Conservation (phyloP, 148 eudicot species). For the Drosera capensis region DNA sequence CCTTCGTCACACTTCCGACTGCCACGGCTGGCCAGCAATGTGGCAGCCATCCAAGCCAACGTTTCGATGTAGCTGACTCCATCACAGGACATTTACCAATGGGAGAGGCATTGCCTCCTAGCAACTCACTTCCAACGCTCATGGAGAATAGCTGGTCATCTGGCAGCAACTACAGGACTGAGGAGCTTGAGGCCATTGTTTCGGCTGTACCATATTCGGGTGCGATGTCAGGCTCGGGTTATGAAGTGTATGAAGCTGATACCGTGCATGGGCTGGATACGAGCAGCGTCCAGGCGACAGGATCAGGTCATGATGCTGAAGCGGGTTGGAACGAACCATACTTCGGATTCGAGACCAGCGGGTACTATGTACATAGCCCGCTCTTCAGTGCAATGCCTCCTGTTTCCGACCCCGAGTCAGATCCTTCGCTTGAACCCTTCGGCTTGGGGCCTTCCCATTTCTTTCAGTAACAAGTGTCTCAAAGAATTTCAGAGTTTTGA, state of each 20-base stretch:
- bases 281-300: neutral
- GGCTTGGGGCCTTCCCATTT: constrained; percentile 29
- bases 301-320: neutral
- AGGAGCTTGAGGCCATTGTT: neutral
- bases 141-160: neutral
- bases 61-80: constrained; percentile 2
- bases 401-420: constrained; percentile 11
- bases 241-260: constrained; percentile 9
- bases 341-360: constrained; percentile 23
- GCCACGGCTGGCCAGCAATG: neutral
- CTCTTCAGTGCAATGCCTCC: constrained; percentile 44
- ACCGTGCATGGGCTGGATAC: constrained; percentile 4
- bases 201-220: constrained; percentile 18
- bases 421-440: constrained; percentile 20
- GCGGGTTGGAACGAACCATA: constrained; percentile 11
- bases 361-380: constrained; percentile 36
- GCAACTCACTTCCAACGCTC: too few species aligned
- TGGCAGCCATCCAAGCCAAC: neutral
- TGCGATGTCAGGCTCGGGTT: constrained; percentile 6
- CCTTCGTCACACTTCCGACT: neutral
- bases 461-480: constrained; percentile 1
- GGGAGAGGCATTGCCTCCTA: too few species aligned
- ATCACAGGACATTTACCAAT: too few species aligned
- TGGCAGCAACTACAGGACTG: neutral
- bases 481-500: too few species aligned